These are phyloP conservation scores for Ogataea chonburiensis DNA, from an alignment of 805 yeast species.

Conservation along the genomic window DNA sequence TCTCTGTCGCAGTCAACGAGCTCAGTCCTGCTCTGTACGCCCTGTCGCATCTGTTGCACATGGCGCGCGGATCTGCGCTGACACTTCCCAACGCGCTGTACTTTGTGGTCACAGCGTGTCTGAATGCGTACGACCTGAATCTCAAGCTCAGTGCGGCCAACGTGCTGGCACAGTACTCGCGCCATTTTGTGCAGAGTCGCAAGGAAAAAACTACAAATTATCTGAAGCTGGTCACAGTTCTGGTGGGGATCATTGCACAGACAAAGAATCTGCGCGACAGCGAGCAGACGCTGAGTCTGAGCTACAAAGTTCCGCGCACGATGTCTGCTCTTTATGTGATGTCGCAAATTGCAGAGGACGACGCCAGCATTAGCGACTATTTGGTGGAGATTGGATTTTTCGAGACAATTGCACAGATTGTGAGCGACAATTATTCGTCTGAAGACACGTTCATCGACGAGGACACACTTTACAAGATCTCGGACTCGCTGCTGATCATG, in stretches of 20 bases:
- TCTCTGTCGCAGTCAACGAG: constrained; percentile 18
- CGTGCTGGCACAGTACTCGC: constrained; percentile 30
- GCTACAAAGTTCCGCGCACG: constrained; percentile 25
- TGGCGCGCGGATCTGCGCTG: constrained; percentile 2
- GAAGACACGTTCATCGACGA: constrained; percentile 28
- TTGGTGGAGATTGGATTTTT: constrained; percentile 35
- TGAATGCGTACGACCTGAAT: constrained; percentile 25
- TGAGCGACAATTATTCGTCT: constrained; percentile 27
- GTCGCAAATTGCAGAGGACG: constrained; percentile 36
- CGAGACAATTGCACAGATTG: constrained; percentile 33
- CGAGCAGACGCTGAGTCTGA: constrained; percentile 22
- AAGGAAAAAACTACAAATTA: constrained; percentile 20
- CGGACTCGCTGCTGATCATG: constrained; percentile 37
- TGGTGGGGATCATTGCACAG: constrained; percentile 24
- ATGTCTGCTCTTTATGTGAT: constrained; percentile 37
- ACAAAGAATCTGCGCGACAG: constrained; percentile 19
- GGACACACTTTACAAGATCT: constrained; percentile 31
- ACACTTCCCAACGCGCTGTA: constrained; percentile 29
- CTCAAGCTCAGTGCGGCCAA: constrained; percentile 29
- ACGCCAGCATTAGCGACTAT: constrained; percentile 34
- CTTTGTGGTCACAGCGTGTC: constrained; percentile 27
- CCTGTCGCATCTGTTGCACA: constrained; percentile 23
- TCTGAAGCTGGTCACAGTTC: constrained; percentile 25
- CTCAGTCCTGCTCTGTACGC: constrained; percentile 30
- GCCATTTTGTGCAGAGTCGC: constrained; percentile 13